Evolutionary conservation across 441 rosid species (phyloP).

Genomic region (Bocquillonia castaneifolia): DNA sequence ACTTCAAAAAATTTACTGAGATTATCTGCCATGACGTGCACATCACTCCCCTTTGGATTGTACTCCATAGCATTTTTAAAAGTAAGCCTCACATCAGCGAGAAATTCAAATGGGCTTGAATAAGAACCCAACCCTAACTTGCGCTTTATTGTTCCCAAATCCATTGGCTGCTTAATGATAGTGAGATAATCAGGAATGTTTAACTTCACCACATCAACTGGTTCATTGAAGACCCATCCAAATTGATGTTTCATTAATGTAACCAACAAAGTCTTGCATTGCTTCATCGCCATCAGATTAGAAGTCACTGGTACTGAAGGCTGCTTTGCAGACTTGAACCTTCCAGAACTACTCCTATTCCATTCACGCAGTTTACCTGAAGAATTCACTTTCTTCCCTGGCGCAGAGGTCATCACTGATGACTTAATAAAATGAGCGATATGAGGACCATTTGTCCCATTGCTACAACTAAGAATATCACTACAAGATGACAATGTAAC

Average conservation of each 20-base stretch:
- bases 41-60: conserved; percentile 67
- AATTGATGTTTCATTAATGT: conserved; percentile 55
- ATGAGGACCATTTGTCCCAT: conserved; percentile 44
- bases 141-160: conserved; percentile 65
- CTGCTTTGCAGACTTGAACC: conserved; percentile 29
- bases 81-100: conserved; percentile 74
- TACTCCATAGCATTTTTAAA: conserved; percentile 73
- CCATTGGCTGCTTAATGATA: conserved; percentile 87
- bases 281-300: conserved; percentile 51
- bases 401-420: conserved; percentile 36
- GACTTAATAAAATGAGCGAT: conserved; percentile 35
- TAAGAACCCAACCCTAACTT: conserved; percentile 47
- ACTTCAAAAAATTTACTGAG: conserved; percentile 61
- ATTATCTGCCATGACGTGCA: conserved; percentile 60
- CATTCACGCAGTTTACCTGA: conserved; percentile 30
- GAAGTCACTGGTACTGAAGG: conserved; percentile 30
- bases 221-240: conserved; percentile 60
- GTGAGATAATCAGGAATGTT: conserved; percentile 83
- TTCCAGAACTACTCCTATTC: conserved; percentile 38
- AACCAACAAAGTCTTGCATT: conserved; percentile 55
- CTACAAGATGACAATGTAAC: conserved; percentile 42
- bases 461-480: conserved; percentile 59
- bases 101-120: conserved; percentile 55
- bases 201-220: conserved; percentile 68
- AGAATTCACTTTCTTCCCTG: conserved; percentile 43